Percentiles rank a stretch among this genome's conserved stretches.
These are phyloP conservation scores for Arthrinium puccinioides DNA, from an alignment of 2,329 filamentous ascomycete species.

Conservation along the genomic window DNA sequence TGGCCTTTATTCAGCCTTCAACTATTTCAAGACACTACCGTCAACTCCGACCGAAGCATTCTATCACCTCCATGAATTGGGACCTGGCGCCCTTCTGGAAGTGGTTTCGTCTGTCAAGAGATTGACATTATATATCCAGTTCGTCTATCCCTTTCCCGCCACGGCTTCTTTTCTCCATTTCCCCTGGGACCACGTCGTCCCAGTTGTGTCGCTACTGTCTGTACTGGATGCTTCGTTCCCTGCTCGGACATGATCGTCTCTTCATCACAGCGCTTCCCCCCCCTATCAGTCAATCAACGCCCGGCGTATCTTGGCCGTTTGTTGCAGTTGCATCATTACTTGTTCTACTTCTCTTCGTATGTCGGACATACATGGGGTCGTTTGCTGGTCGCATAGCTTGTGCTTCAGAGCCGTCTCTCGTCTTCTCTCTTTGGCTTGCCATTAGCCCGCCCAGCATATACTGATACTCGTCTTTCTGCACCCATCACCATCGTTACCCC, in stretches of 20 bases:
- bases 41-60: too few relatives aligned
- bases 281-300: constrained; percentile 1
- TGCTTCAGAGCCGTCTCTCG: constrained; percentile 17
- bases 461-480: constrained; percentile 13
- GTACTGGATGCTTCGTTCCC: constrained; percentile 2
- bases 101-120: constrained; percentile 4
- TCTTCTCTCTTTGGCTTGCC: constrained; percentile 23
- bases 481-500: constrained; percentile 12
- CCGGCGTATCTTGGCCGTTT: too few relatives aligned
- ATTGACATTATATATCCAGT: constrained; percentile 16
- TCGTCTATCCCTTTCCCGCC: constrained; percentile 24
- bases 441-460: constrained; percentile 14
- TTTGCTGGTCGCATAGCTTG: constrained; percentile 24
- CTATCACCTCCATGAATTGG: constrained; percentile 5
- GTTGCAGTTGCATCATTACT: too few relatives aligned
- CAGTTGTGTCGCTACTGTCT: constrained; percentile 4
- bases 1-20: too few relatives aligned
- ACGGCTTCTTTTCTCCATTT: constrained; percentile 13
- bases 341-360: background rate
- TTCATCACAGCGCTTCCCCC: too few relatives aligned
- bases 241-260: constrained; percentile 1
- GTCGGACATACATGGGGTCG: constrained; percentile 6
- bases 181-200: constrained; percentile 7
- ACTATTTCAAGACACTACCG: too few relatives aligned
- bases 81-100: constrained; percentile 5